Conservation (phyloP, 495 filamentous ascomycete genomes). For the Aspergillus egyptiacus region DNA sequence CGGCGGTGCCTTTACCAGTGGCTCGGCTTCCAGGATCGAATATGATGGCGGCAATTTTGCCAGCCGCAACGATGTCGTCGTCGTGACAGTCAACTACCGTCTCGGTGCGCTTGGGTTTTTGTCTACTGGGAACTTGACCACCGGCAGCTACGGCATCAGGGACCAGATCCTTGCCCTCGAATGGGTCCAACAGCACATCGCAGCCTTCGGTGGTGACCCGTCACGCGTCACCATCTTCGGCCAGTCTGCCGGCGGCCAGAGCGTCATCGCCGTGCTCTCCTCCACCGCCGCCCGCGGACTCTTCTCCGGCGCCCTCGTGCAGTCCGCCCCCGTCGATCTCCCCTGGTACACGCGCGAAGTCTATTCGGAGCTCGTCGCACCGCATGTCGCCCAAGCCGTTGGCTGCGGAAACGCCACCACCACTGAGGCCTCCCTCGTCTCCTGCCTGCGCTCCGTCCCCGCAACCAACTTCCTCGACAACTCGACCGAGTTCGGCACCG, state of each 20-base stretch:
- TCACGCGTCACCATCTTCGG: conserved; percentile 46
- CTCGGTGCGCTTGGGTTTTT: conserved; percentile 40
- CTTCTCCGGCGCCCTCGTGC: conserved; percentile 28
- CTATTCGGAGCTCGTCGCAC: conserved; percentile 20
- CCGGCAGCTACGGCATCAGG: conserved; percentile 33
- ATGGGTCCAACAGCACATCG: conserved; percentile 49
- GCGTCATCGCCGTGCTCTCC: conserved; percentile 46
- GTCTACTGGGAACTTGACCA: conserved; percentile 24
- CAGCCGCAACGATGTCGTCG: conserved; percentile 42
- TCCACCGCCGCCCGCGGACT: conserved; percentile 26
- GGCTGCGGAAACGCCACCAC: conserved; percentile 19
- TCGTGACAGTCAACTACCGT: conserved; percentile 46
- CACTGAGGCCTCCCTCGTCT: conserved; percentile 16
- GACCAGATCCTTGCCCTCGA: conserved; percentile 40
- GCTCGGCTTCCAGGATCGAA: conserved; percentile 30
- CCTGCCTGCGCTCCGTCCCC: conserved; percentile 24
- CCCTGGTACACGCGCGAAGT: conserved; percentile 27
- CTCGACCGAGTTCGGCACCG: conserved; percentile 17
- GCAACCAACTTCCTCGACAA: conserved; percentile 23
- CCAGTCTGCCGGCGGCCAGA: conserved; percentile 51
- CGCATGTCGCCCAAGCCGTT: conserved; percentile 20
- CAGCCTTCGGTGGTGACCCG: conserved; percentile 46
- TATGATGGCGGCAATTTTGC: conserved; percentile 42
- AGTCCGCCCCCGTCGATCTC: conserved; percentile 23
- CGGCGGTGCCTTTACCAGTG: conserved; percentile 41